These are phyloP conservation scores for Diplodia mutila DNA, from an alignment of 2,329 filamentous ascomycete species.

Conservation along the genomic window DNA sequence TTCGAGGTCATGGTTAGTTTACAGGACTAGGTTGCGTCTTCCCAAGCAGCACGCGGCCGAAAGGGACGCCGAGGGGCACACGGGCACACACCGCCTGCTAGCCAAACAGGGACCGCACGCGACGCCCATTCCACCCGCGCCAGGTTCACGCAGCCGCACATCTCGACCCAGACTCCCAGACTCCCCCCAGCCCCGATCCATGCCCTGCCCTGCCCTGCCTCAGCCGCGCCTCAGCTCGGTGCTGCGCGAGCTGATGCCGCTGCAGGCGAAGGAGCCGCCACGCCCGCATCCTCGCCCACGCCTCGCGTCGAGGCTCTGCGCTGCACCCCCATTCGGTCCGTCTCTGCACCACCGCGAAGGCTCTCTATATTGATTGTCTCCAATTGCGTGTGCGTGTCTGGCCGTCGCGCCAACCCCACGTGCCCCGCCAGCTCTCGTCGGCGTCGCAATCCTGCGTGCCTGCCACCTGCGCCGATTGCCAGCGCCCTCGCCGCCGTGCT, in stretches of 20 bases:
- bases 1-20: neutral
- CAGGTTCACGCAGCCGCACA: neutral
- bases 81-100: slow-evolving; percentile 19
- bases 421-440: neutral
- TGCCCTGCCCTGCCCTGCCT: neutral
- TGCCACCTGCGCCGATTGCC: too few relatives aligned
- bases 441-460: neutral
- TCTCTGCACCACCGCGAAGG: neutral
- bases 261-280: slow-evolving; percentile 14
- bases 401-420: neutral
- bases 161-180: slow-evolving; percentile 10
- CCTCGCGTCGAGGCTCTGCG: slow-evolving; percentile 26
- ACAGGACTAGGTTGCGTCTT: neutral
- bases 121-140: neutral
- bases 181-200: slow-evolving; percentile 5
- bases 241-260: neutral
- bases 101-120: slow-evolving; percentile 11
- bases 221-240: slow-evolving; percentile 1
- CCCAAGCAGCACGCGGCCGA: slow-evolving; percentile 9
- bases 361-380: slow-evolving; percentile 3
- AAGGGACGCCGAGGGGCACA: slow-evolving; percentile 18
- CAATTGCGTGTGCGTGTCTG: neutral
- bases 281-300: neutral
- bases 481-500: neutral
- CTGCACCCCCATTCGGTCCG: slow-evolving; percentile 7